phyloP scores from a whole-genome alignment of 2,329 filamentous ascomycete genomes.

The Botrytis paeoniae region DNA sequence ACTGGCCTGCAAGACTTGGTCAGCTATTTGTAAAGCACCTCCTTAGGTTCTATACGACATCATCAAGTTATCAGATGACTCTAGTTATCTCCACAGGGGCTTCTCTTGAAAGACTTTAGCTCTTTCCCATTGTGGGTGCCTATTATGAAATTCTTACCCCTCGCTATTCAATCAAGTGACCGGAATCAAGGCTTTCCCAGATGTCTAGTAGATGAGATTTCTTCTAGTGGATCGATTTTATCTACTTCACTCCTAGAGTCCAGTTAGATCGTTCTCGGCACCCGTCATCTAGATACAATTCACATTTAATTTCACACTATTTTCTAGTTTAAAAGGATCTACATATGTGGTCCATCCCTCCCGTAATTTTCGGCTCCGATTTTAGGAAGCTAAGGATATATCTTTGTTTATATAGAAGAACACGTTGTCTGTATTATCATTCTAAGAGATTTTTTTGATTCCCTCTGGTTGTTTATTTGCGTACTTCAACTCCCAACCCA shows the following conservation, averaged over 20 bases:
- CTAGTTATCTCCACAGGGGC: neutral
- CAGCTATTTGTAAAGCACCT: rapidly evolving
- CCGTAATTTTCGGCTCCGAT: neutral
- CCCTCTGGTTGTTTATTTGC: neutral
- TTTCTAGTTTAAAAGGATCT: neutral
- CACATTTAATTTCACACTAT: neutral
- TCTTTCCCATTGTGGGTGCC: neutral
- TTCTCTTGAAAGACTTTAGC: neutral
- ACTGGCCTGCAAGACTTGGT: neutral
- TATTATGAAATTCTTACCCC: neutral
- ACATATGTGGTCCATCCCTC: neutral
- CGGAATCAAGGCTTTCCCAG: neutral
- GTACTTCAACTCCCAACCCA: neutral
- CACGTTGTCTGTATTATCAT: neutral
- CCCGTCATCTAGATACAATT: neutral
- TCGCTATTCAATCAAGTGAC: neutral
- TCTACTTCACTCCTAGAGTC: neutral
- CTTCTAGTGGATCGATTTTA: neutral
- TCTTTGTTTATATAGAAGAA: neutral
- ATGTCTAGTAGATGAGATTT: neutral
- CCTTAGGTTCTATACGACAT: neutral
- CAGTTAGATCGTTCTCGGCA: neutral
- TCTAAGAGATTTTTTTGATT: neutral
- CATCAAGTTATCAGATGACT: neutral
- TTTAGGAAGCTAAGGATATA: neutral